Conservation (phyloP, 73 alveolate species). For the Uronychia setigera region DNA sequence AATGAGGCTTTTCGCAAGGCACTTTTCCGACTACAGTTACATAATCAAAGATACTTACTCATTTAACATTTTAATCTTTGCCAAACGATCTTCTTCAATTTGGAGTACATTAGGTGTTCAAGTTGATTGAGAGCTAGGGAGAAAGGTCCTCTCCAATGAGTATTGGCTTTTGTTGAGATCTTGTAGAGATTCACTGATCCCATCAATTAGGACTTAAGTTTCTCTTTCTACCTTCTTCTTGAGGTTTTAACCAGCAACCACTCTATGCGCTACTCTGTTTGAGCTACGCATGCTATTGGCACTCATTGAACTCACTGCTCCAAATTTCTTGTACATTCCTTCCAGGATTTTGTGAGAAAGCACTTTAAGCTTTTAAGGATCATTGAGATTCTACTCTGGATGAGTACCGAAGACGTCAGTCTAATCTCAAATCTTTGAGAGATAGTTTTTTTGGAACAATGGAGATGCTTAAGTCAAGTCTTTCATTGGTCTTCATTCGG, state of each 20-base stretch:
- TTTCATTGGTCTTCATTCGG: not conserved
- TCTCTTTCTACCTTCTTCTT: not conserved
- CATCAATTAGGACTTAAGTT: not conserved
- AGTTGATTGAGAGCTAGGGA: too few relatives aligned
- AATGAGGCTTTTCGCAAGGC: not conserved
- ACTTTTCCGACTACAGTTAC: not conserved
- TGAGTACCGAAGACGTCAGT: not conserved
- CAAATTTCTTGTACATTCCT: not conserved
- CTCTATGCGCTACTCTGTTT: constrained; percentile 1
- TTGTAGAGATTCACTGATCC: not conserved
- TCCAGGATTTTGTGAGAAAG: not conserved
- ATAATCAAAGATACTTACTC: not conserved
- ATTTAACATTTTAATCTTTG: not conserved
- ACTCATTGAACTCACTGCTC: not conserved
- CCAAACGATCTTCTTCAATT: not conserved
- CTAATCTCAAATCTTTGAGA: not conserved
- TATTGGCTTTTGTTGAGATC: not conserved
- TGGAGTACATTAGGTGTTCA: too few relatives aligned
- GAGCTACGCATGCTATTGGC: not conserved
- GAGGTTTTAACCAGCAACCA: not conserved
- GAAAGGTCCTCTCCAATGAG: not conserved
- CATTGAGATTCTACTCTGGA: not conserved
- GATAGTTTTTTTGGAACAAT: not conserved
- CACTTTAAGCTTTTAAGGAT: not conserved
- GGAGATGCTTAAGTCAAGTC: not conserved